phyloP scores from a whole-genome alignment of 768 basidiomycete species.

The Auriscalpium orientale region DNA sequence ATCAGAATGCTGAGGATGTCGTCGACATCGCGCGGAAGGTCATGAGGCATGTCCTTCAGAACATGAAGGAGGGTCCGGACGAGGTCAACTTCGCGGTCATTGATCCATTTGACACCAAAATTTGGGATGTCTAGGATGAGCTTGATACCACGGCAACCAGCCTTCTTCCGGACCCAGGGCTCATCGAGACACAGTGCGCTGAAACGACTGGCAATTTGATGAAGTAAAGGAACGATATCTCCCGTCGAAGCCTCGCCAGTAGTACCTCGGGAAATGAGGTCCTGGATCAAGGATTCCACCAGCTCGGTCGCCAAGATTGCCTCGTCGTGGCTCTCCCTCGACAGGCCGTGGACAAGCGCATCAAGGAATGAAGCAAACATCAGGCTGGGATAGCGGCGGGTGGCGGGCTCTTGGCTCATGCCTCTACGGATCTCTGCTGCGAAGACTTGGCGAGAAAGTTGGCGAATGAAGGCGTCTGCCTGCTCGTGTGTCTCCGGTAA shows the following conservation, averaged over 20 bases:
- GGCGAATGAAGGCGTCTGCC: conserved; percentile 63
- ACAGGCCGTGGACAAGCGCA: conserved; percentile 67
- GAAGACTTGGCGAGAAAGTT: conserved; percentile 66
- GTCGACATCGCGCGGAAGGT: conserved; percentile 75
- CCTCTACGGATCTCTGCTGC: conserved; percentile 62
- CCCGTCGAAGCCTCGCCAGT: conserved; percentile 38
- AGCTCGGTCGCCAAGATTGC: conserved; percentile 51
- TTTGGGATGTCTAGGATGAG: conserved; percentile 68
- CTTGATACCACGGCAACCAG: conserved; percentile 80
- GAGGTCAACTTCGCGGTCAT: conserved; percentile 83
- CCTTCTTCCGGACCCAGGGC: conserved; percentile 82
- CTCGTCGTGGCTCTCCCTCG: conserved; percentile 56
- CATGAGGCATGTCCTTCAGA: conserved; percentile 89
- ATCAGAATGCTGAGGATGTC: conserved; percentile 73
- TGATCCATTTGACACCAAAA: conserved; percentile 70
- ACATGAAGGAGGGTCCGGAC: conserved; percentile 86
- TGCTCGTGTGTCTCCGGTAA: conserved; percentile 59
- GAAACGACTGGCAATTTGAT: conserved; percentile 79
- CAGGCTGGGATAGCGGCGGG: conserved; percentile 47
- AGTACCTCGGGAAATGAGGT: conserved; percentile 52
- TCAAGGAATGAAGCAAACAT: conserved; percentile 72
- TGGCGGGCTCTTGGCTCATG: conserved; percentile 43
- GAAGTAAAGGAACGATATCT: conserved; percentile 61
- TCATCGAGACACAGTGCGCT: conserved; percentile 85
- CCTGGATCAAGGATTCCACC: conserved; percentile 54